Conservation (phyloP, 805 yeast genomes). For the Candida wancherniae region DNA sequence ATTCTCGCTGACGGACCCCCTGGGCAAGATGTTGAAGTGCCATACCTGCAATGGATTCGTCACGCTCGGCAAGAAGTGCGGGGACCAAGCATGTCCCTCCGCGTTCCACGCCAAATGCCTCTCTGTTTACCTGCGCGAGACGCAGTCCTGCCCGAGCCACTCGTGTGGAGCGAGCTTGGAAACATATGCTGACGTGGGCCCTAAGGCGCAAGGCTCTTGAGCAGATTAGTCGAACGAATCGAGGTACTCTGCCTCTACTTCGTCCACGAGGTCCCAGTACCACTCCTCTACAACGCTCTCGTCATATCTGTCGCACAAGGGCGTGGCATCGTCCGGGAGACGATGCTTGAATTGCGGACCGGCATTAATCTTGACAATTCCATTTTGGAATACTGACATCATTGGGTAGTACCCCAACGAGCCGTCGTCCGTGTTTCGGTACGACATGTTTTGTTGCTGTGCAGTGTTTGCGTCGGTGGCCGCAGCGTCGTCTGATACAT, state of each 20-base stretch:
- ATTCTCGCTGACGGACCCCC: constrained; percentile 10
- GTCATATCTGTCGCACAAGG: constrained; percentile 56
- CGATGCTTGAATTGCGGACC: constrained; percentile 55
- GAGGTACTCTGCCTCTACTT: constrained; percentile 59
- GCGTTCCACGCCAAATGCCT: constrained; percentile 49
- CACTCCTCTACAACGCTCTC: constrained; percentile 76
- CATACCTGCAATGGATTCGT: constrained; percentile 48
- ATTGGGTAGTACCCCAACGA: constrained; percentile 88
- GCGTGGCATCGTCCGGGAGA: constrained; percentile 34
- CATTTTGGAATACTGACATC: constrained; percentile 75
- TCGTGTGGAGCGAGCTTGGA: constrained; percentile 6
- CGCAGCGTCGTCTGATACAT: constrained; percentile 44
- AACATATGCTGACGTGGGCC: constrained; percentile 4
- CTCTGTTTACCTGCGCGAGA: constrained; percentile 32
- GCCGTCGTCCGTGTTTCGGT: constrained; percentile 66
- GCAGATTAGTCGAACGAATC: constrained; percentile 36
- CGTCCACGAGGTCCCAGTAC: constrained; percentile 80
- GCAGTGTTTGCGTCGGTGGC: constrained; percentile 21
- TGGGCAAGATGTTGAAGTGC: constrained; percentile 43
- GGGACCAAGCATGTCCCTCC: constrained; percentile 23
- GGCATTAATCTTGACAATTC: constrained; percentile 65
- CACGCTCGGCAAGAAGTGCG: constrained; percentile 42
- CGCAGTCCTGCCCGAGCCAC: constrained; percentile 14
- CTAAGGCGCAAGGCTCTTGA: constrained; percentile 1
- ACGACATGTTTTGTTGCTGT: constrained; percentile 36